These are phyloP conservation scores for Cladophialophora psammophila DNA, from an alignment of 2,329 filamentous ascomycete genomes.

Conservation along the genomic window DNA sequence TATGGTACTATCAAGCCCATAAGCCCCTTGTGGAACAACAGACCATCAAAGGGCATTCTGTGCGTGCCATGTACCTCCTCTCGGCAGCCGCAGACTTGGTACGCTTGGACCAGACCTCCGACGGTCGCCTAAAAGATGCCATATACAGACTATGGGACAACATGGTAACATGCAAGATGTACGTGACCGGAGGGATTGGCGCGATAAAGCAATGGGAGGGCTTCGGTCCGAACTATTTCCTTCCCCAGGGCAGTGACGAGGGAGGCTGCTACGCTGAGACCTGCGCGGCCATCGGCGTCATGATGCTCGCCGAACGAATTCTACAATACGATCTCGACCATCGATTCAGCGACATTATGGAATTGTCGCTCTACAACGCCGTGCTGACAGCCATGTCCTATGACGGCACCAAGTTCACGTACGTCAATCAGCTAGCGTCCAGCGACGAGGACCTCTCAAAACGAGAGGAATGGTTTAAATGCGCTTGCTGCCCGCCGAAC, in stretches of 20 bases:
- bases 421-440: conserved; percentile 67
- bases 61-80: conserved; percentile 67
- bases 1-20: conserved; percentile 66
- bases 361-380: conserved; percentile 67
- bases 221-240: conserved; percentile 66
- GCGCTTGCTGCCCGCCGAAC: conserved; percentile 68
- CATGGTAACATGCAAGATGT: conserved; percentile 69
- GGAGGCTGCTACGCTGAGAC: conserved; percentile 70
- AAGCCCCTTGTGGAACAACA: conserved; percentile 61
- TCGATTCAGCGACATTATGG: conserved; percentile 66
- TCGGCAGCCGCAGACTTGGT: conserved; percentile 65
- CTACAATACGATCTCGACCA: conserved; percentile 62
- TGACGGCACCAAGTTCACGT: conserved; percentile 66
- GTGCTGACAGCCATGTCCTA: conserved; percentile 65
- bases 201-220: conserved; percentile 66
- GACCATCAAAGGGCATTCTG: conserved; percentile 65
- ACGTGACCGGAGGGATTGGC: conserved; percentile 68
- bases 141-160: conserved; percentile 64
- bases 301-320: conserved; percentile 66
- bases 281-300: conserved; percentile 66
- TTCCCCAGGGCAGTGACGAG: conserved; percentile 66
- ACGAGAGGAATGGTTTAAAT: conserved; percentile 65
- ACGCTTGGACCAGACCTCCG: conserved; percentile 37
- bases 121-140: conserved; percentile 48
- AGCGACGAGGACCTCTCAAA: conserved; percentile 59